phyloP scores from a whole-genome alignment of 805 yeast genomes.

The Myxozyma lipomycoides region DNA sequence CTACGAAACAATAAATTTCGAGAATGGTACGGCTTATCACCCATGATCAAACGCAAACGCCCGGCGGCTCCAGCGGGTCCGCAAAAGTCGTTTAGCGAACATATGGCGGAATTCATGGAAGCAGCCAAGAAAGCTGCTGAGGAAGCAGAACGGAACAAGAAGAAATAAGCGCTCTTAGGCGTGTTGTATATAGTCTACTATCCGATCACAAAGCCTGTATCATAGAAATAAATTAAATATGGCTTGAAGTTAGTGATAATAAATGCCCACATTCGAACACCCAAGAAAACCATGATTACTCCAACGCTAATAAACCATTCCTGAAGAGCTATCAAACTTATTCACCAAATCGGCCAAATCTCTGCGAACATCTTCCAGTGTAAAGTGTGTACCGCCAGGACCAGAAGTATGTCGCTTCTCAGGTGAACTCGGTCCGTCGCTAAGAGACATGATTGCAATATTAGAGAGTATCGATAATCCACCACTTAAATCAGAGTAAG shows the following conservation, averaged over 20 bases:
- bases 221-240: no score
- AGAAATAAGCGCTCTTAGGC: neutral
- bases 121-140: constrained; percentile 20
- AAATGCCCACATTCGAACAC: no score
- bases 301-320: constrained; percentile 8
- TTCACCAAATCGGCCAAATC: constrained; percentile 2
- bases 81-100: constrained; percentile 4
- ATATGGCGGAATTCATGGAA: constrained; percentile 13
- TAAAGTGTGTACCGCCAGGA: neutral
- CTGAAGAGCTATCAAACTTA: constrained; percentile 2
- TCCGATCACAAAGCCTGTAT: constrained; percentile 5
- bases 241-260: no score
- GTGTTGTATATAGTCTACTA: neutral
- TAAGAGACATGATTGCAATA: neutral
- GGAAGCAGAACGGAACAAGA: constrained; percentile 1
- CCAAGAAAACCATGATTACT: neutral
- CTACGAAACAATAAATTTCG: constrained; percentile 61
- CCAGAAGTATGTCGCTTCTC: neutral
- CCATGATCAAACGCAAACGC: constrained; percentile 49
- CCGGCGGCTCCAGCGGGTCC: neutral
- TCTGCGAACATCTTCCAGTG: constrained; percentile 5
- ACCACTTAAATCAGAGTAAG: constrained; percentile 5
- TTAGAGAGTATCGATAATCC: neutral
- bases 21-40: constrained; percentile 53
- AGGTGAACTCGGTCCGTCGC: neutral